Base-by-base conservation (phyloP, 192 early-diverging fungal genomes). In the Coemansia sp. region DNA sequence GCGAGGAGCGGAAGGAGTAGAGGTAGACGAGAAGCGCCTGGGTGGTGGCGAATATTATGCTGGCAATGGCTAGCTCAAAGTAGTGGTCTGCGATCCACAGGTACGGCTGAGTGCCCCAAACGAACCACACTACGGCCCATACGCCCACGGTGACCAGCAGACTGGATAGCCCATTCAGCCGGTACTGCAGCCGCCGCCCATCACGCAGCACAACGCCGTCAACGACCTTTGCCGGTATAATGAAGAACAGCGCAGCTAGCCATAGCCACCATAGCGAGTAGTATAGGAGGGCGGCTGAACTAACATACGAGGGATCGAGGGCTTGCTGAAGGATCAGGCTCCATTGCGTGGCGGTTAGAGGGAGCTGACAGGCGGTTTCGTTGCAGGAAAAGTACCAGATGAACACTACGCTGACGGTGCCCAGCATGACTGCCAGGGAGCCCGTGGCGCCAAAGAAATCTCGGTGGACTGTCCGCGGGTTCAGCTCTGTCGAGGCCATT, bases 71-170 rank as follows among this genome's bases (percentile, higher is more conserved):
- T 50, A 97, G 79, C 11, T 85, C 84, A 40, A 92, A 59, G 54
- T 78, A 90, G 59, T 94, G 84, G 42, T 91, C 86, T 44, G 87
- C 85, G 41, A 97, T 79, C 83, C 90, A 96, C 28, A 94, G 59
- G 55, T 92, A 83, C 3, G 88, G 82, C 16, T 18, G 64, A 0
- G 63, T 30, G 31, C 93, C 94, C 44, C 80, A 65, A 28, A 52
- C 39, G 45, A 51, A 57, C 37, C 80, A 57, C 1, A 74, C 79
- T 35, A 65, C 68, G 5, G 56, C 19, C 7, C 84, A 63, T 53
- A 78, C 36, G 31, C 59, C 53, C 20, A 63, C 58, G 18, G 87
- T 83, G 54, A 86, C 66, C 38, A 82, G 50, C 53, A 86, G 40
- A 16, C 84, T 82, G 45, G 83, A 57, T 21, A 91, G 80, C 55